Evolutionary conservation across 2,329 filamentous ascomycete species (phyloP), one percentile per base, ranked within the genome.

Genomic region (Pseudopithomyces maydicus): DNA sequence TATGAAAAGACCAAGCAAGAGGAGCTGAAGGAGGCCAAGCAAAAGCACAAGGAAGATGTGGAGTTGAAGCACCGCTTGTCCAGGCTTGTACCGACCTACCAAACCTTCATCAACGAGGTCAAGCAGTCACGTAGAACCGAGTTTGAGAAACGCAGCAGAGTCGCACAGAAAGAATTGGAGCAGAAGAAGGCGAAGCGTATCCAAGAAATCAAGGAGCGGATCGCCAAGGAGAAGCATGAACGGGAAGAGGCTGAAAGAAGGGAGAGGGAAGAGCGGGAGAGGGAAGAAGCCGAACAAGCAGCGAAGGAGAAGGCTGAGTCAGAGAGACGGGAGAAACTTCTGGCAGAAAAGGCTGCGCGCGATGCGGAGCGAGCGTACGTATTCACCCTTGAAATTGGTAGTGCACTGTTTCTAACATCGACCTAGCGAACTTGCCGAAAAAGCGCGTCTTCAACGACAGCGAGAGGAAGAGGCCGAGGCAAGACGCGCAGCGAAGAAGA

Each of bases 41-140:
- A 85, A 68, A 97, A 96, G 82, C 95, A 98, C 83, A 91, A 90
- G 78, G 91, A 93, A 74, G 92, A 91, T 61, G 89, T 99, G 52
- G 90, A 92, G 67, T 86, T 99, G 67, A 98, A 98, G 86, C 90
- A 96, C 78, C 90, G 95, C 74, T 87, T 99, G 50, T 89, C 85
- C 72, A 88, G 93, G 61, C 85, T 99, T 53, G 89, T 98, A 63
- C 85, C 88, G n/a, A 78, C 84, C 52, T 99, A 97, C 79, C 92
- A 95, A 76, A 80, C 81, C 10, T 98, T 97, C 85, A 88, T 90
- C 72, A 83, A 88, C 64, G 88, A 88, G 46, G 87, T 99, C 52
- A 90, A 91, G 60, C 89, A 95, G 77, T 89, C 92, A 73, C 91
- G 94, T 68, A 91, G 92, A 73, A 90, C 96, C 68, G 92, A 98